Evolutionary conservation across 163 green algal genomes (phyloP), one percentile per base, ranked within the genome.

Genomic region (Picocystis sp.): DNA sequence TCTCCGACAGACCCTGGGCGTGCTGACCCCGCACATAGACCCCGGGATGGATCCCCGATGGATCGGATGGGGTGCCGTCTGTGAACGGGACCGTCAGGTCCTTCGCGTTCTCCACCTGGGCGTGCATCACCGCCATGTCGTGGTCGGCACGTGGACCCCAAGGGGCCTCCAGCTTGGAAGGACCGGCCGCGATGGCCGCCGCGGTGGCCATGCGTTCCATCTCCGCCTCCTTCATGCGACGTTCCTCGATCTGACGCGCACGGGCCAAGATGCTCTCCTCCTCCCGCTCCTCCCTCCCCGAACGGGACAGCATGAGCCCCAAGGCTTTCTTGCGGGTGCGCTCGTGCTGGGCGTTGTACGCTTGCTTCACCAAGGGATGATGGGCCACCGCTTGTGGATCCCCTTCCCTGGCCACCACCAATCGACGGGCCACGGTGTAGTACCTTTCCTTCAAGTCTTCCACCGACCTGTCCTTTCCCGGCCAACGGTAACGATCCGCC

Each of bases 401-500:
- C 15, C 72, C 72, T 50, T 76, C 74, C 0, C 78, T 61, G 13
- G 65, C 70, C 9, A 78, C 33, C 33, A 82, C 47, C 46, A 84
- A 67, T 44, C 67, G 57, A 17, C 66, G 69, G 9, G 83, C 82
- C 3, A 96, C 66, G 17, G 45, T 24, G 61, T 94, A 97, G 66
- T 95, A 97, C 45, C 88, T 67, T 33, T 76, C 78, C 68, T 95
- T 95, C 3, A 97, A 58, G 55, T 95, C 87, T 56, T 97, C 88
- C 21, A 92, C 51, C 38, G 43, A 77, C 19, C 83, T 62, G 24
- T 22, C 22, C 19, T 52, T 38, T 11, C 15, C 22, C 50, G 24
- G 5, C 14, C 38, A 22, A 45, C 82, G 58, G 53, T 87, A 97
- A 61, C 85, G 63, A 67, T 97, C 88, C 1, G 70, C 67, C 21